Percentiles rank a stretch among this genome's conserved stretches.
phyloP scores from a whole-genome alignment of 106 monocot species.

The Alisma plantagoaquatica region DNA sequence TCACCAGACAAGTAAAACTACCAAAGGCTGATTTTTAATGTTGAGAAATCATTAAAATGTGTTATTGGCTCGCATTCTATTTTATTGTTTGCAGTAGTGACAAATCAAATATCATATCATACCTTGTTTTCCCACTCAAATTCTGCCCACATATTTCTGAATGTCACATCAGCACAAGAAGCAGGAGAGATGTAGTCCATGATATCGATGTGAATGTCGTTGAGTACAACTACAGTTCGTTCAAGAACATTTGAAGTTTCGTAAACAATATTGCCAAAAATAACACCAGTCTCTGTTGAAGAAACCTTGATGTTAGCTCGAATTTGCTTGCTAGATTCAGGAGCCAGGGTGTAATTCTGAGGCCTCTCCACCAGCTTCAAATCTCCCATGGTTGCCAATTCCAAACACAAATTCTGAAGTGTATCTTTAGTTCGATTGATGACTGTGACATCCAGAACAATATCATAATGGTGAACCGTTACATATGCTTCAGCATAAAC shows the following conservation, averaged over 20 bases:
- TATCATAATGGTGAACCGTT: slow-evolving; percentile 90
- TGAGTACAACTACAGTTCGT: slow-evolving; percentile 73
- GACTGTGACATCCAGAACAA: slow-evolving; percentile 90
- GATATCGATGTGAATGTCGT: slow-evolving; percentile 94
- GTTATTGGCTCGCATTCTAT: no score
- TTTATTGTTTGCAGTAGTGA: no score
- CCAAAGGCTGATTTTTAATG: no score
- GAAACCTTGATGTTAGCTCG: slow-evolving; percentile 92
- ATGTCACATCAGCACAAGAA: slow-evolving; percentile 73
- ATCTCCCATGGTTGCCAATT: slow-evolving; percentile 91
- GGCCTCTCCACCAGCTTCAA: slow-evolving; percentile 91
- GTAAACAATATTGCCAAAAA: slow-evolving; percentile 94
- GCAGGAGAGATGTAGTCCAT: slow-evolving; percentile 96
- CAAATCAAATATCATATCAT: no score
- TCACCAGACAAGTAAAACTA: no score
- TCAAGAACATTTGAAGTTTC: slow-evolving; percentile 90
- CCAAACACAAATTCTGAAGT: slow-evolving; percentile 84
- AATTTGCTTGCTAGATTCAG: slow-evolving; percentile 82
- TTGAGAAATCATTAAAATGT: no score
- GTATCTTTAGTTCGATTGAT: slow-evolving; percentile 86
- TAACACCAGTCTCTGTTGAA: slow-evolving; percentile 92
- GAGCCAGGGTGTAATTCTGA: slow-evolving; percentile 83
- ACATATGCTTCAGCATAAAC: slow-evolving; percentile 95
- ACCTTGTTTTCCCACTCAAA: slow-evolving; percentile 99
- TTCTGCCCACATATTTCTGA: slow-evolving; percentile 93